phyloP scores from a whole-genome alignment of 345 rosid species.

The Hibiscus mutabilis region DNA sequence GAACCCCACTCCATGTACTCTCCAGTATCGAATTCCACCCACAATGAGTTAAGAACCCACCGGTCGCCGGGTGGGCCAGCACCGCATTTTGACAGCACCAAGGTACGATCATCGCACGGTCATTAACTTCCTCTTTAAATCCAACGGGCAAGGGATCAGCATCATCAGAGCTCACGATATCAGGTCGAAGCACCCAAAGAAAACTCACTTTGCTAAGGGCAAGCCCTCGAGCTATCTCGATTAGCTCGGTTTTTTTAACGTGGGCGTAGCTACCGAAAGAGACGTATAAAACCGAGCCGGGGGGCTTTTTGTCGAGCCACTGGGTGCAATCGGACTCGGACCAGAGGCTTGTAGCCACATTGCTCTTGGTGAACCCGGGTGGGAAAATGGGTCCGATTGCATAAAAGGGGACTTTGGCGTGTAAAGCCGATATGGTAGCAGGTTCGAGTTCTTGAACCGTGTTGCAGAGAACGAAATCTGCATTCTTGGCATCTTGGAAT shows the following conservation, averaged over 20 bases:
- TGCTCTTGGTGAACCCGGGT: constrained; percentile 26
- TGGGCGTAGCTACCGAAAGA: constrained; percentile 86
- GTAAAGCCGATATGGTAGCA: constrained; percentile 39
- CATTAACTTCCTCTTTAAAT: constrained; percentile 35
- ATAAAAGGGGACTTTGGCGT: constrained; percentile 35
- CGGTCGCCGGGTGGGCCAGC: constrained; percentile 49
- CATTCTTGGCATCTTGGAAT: constrained; percentile 47
- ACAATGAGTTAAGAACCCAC: constrained; percentile 79
- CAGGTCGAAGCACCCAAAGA: constrained; percentile 81
- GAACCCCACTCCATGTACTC: constrained; percentile 64
- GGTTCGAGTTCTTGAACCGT: constrained; percentile 61
- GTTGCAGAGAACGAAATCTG: constrained; percentile 72
- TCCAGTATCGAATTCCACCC: constrained; percentile 84
- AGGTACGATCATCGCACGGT: constrained; percentile 44
- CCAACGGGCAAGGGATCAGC: constrained; percentile 44
- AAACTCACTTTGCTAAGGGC: constrained; percentile 43
- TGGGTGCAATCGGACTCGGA: constrained; percentile 73
- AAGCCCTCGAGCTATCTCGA: constrained; percentile 63
- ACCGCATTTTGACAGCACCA: constrained; percentile 72
- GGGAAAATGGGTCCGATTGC: constrained; percentile 85
- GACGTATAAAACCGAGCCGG: constrained; percentile 59
- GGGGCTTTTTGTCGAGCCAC: constrained; percentile 59
- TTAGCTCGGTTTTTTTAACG: constrained; percentile 35
- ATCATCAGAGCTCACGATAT: constrained; percentile 65
- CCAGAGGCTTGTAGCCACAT: constrained; percentile 71